A percentile compares a stretch with the other conserved stretches of the same genome.
phyloP scores from a whole-genome alignment of 1,139 yeast genomes.

The Hanseniaspora gamundiae region DNA sequence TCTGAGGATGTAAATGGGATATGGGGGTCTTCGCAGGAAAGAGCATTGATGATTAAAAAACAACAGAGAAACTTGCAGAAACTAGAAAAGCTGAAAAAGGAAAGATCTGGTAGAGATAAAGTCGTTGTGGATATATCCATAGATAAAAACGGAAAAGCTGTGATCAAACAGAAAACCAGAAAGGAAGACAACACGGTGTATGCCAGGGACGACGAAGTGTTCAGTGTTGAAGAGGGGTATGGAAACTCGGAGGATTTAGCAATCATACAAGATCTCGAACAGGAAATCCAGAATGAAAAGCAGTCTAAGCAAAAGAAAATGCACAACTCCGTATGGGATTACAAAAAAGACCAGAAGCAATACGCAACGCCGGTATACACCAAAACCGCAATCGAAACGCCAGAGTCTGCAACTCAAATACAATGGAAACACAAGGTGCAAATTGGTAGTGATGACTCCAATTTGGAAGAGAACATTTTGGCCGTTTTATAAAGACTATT shows the following conservation, averaged over 20 bases:
- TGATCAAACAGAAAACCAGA: conserved; percentile 22
- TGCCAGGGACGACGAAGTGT: conserved; percentile 7
- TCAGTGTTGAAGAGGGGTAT: conserved; percentile 11
- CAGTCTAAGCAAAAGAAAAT: neutral
- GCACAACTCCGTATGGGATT: conserved; percentile 13
- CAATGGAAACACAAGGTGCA: neutral
- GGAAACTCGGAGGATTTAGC: conserved; percentile 6
- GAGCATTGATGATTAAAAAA: conserved; percentile 68
- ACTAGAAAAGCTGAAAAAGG: conserved; percentile 45
- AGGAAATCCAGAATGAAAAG: conserved; percentile 3
- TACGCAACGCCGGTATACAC: conserved; percentile 23
- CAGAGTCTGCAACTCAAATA: neutral
- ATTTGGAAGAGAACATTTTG: neutral
- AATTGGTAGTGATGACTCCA: neutral
- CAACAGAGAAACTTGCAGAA: conserved; percentile 66
- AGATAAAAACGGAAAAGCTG: conserved; percentile 64
- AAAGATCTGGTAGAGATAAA: conserved; percentile 54
- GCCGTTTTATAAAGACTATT: conserved; percentile 3
- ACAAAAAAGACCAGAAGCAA: conserved; percentile 20
- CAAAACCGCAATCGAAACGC: neutral
- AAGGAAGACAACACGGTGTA: conserved; percentile 10
- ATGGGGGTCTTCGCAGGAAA: conserved; percentile 86
- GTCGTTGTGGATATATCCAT: conserved; percentile 63
- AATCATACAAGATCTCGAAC: conserved; percentile 5
- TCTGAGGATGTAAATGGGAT: conserved; percentile 74